phyloP scores from a whole-genome alignment of 2,329 filamentous ascomycete species.

The Alternaria hordeiaustralica region DNA sequence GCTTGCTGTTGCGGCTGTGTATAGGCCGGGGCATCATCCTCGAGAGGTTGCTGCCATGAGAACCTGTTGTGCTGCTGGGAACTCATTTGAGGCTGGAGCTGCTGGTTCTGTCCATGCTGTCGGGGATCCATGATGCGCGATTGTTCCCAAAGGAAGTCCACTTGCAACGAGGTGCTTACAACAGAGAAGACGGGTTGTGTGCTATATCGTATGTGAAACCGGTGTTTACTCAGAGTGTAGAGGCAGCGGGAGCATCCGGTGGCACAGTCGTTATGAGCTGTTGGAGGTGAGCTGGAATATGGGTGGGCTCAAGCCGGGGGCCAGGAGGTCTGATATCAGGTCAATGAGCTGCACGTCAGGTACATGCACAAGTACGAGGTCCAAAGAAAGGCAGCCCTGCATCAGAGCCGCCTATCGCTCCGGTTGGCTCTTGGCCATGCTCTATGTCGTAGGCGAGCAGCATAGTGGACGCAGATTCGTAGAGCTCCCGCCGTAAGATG shows the following conservation, averaged over 20 bases:
- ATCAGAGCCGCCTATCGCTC: conserved; percentile 30
- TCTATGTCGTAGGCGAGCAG: conserved; percentile 29
- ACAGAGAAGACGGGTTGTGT: not conserved
- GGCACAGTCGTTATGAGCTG: conserved; percentile 8
- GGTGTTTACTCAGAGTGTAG: not conserved
- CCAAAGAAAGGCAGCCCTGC: conserved; percentile 21
- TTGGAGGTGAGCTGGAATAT: conserved; percentile 1
- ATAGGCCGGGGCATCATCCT: conserved; percentile 14
- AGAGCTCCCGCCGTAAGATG: conserved; percentile 37
- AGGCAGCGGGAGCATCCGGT: not conserved
- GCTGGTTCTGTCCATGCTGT: conserved; percentile 26
- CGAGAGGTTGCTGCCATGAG: conserved; percentile 42
- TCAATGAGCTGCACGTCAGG: conserved; percentile 21
- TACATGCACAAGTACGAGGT: conserved; percentile 34
- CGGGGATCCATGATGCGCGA: conserved; percentile 30
- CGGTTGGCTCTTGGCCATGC: conserved; percentile 37
- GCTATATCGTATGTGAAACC: not conserved
- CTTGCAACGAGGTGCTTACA: not conserved
- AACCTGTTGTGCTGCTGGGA: conserved; percentile 36
- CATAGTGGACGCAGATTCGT: conserved; percentile 36
- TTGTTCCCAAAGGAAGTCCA: not conserved
- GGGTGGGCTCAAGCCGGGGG: conserved; percentile 21
- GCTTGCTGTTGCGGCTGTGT: conserved; percentile 5
- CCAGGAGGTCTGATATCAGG: conserved; percentile 38
- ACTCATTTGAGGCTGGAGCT: conserved; percentile 17